Conservation (phyloP, 73 alveolate genomes). For the Paramecium primaurelia region DNA sequence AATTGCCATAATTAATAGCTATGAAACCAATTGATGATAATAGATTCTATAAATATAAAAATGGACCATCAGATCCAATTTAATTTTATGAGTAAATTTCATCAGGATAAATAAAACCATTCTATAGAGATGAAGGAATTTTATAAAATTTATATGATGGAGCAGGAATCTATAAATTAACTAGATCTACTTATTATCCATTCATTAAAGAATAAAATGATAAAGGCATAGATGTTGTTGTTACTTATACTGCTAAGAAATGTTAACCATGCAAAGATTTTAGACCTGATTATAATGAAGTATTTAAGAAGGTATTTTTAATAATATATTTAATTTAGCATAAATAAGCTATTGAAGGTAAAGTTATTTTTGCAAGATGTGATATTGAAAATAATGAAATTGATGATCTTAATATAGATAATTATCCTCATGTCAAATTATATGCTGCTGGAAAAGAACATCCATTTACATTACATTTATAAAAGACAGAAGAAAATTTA, state of each 20-base stretch:
- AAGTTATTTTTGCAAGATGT: conserved; percentile 22
- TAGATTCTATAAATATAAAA: conserved; percentile 16
- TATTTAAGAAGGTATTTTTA: background rate
- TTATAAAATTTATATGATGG: conserved; percentile 25
- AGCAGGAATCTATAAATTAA: conserved; percentile 39
- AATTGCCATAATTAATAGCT: conserved; percentile 21
- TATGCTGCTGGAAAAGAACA: conserved; percentile 26
- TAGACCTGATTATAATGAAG: conserved; percentile 44
- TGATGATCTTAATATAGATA: background rate
- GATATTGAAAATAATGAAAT: conserved; percentile 42
- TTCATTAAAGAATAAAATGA: conserved; percentile 1
- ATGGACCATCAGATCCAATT: background rate
- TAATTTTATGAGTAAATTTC: background rate
- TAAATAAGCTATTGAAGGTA: background rate
- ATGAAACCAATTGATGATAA: conserved; percentile 23
- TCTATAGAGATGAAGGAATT: conserved; percentile 37
- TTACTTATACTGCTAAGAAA: conserved; percentile 30
- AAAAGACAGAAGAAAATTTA: background rate
- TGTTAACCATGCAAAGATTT: conserved; percentile 43
- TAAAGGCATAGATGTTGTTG: conserved; percentile 40
- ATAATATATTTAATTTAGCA: background rate
- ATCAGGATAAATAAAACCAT: background rate
- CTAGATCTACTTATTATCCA: background rate
- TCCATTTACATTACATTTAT: background rate
- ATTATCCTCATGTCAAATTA: conserved; percentile 43